phyloP scores from a whole-genome alignment of 805 yeast genomes.

The Candida sphagnicola region DNA sequence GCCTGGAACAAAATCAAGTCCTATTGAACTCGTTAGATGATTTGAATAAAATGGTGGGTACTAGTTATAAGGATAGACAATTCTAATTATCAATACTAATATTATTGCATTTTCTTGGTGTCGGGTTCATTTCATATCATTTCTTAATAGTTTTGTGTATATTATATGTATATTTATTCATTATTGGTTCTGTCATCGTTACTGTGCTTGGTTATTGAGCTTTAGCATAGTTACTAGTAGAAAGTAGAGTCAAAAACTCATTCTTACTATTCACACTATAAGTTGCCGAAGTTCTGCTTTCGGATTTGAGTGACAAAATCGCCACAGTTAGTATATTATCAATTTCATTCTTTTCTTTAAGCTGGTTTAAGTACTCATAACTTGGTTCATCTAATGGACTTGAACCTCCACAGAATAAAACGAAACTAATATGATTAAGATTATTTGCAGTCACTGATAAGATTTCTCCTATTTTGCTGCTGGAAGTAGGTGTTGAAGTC shows the following conservation, averaged over 20 bases:
- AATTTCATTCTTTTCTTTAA: conserved; percentile 33
- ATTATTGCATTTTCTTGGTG: neutral
- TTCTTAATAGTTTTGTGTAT: neutral
- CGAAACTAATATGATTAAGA: conserved; percentile 1
- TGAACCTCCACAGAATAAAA: conserved; percentile 59
- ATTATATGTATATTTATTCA: conserved; percentile 2
- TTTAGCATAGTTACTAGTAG: neutral
- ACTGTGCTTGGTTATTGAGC: neutral
- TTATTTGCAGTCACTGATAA: conserved; percentile 2
- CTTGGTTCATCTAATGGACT: conserved; percentile 68
- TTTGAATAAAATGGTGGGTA: conserved; percentile 49
- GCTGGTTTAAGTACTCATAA: conserved; percentile 49
- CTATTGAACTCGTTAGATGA: conserved; percentile 48
- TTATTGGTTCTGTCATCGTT: neutral
- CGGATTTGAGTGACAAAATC: conserved; percentile 35
- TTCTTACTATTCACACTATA: conserved; percentile 67
- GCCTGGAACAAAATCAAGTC: conserved; percentile 41
- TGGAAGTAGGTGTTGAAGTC: conserved; percentile 2
- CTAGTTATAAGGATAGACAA: conserved; percentile 48
- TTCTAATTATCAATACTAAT: too few relatives aligned
- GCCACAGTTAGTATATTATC: conserved; percentile 52
- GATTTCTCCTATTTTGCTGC: conserved; percentile 2
- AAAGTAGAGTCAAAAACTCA: conserved; percentile 42
- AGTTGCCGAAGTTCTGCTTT: conserved; percentile 53
- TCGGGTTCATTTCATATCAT: neutral